Evolutionary conservation across 1,284 basidiomycete genomes (phyloP).

Genomic region (Gomphus bonarii): DNA sequence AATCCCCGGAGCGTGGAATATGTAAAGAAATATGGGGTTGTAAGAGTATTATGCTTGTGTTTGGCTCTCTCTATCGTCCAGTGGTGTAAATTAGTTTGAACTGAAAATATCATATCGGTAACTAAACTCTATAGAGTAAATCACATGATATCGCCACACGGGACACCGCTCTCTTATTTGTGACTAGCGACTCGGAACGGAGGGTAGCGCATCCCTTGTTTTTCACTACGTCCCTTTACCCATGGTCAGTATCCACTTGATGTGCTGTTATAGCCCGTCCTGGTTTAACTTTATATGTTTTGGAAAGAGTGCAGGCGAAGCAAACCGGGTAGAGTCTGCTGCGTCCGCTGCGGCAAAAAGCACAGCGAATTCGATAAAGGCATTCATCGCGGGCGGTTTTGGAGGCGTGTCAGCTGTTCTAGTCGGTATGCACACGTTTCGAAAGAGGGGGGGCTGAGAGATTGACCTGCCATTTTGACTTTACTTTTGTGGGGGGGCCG

Average conservation of each 20-base stretch:
- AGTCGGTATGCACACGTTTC: constrained; percentile 57
- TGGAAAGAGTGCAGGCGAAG: constrained; percentile 7
- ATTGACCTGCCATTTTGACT: too few species aligned
- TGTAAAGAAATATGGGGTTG: background rate
- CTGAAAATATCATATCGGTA: background rate
- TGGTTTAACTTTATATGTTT: background rate
- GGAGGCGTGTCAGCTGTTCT: constrained; percentile 83
- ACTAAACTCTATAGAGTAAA: background rate
- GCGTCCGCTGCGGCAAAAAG: background rate
- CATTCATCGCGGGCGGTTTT: constrained; percentile 85
- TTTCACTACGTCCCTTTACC: background rate
- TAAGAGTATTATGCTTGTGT: background rate
- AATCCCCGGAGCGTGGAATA: constrained; percentile 1
- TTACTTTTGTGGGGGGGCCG: too few species aligned
- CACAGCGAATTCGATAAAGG: constrained; percentile 54
- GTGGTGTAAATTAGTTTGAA: background rate
- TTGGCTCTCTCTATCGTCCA: background rate
- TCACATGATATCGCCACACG: background rate
- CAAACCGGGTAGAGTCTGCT: background rate
- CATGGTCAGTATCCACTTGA: background rate
- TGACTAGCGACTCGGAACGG: background rate
- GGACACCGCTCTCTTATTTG: background rate
- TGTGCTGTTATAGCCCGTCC: background rate
- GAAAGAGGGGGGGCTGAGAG: too few species aligned
- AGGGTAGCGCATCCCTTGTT: background rate